phyloP scores from a whole-genome alignment of 129 eudicot genomes.

The Flaveria ramosissima region DNA sequence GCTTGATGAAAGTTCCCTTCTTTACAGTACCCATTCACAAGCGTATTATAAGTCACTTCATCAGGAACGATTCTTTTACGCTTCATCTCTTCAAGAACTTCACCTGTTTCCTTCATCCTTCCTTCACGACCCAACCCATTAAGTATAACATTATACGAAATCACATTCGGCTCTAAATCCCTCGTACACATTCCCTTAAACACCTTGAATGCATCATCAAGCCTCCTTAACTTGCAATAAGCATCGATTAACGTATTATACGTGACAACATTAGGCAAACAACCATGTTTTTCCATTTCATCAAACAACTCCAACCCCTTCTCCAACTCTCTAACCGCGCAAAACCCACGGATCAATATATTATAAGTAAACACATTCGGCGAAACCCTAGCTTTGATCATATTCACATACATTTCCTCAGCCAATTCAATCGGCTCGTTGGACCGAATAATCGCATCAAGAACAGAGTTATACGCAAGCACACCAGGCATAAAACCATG shows the following conservation, averaged over 20 bases:
- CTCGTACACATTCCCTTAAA: conserved; percentile 45
- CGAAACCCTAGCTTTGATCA: conserved; percentile 51
- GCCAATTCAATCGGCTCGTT: conserved; percentile 39
- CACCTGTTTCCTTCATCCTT: conserved; percentile 61
- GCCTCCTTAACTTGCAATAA: conserved; percentile 57
- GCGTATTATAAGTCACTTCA: conserved; percentile 83
- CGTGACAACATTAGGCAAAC: conserved; percentile 84
- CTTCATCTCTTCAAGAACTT: conserved; percentile 72
- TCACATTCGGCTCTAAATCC: conserved; percentile 71
- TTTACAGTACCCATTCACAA: conserved; percentile 85
- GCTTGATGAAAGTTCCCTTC: conserved; percentile 88
- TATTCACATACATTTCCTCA: conserved; percentile 48
- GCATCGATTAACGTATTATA: conserved; percentile 81
- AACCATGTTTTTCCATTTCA: conserved; percentile 70
- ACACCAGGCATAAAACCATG: conserved; percentile 85
- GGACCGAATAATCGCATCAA: conserved; percentile 60
- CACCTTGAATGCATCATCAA: conserved; percentile 56
- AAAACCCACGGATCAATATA: conserved; percentile 80
- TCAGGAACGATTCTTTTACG: conserved; percentile 62
- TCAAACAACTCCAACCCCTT: conserved; percentile 50
- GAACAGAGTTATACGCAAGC: conserved; percentile 70
- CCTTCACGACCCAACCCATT: conserved; percentile 87
- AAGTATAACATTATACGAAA: conserved; percentile 71
- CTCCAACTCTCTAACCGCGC: conserved; percentile 48
- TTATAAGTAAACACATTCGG: conserved; percentile 87